Base-by-base conservation (phyloP, 108 stramenopile genomes). In the Nitzschia sp. region DNA sequence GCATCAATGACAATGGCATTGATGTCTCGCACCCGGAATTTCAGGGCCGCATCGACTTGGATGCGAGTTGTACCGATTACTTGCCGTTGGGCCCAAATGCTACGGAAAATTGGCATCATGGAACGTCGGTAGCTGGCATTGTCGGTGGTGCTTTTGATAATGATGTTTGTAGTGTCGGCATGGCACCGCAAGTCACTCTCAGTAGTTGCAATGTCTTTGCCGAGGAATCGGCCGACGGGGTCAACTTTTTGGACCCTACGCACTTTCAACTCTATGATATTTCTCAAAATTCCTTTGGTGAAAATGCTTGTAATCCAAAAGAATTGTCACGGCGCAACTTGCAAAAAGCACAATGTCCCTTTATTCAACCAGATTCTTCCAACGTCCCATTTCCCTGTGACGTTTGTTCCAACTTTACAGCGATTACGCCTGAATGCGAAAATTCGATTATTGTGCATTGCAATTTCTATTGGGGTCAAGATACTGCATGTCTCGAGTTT, bases 401-500 rank as follows among this genome's bases (percentile, higher is more conserved):
- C 34, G 35, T 56, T 28, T 68, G 72, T 36, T n/a, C n/a, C n/a
- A 28, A 42, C 31, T 68, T 47, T 23, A 42, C 30, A 3, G 27
- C 19, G 1, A 25, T 27, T 32, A 9, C 28, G 18, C 58, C 23
- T 4, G 5, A 11, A 19, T 70, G 69, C 32, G 11, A 36, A 29
- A 23, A 19, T 18, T 25, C 29, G 29, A 67, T 74, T 23, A n/a
- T 45, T 18, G 17, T 33, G 15, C 62, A 74, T 27, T 74, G 73
- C 58, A 17, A 19, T 15, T 19, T 23, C 9, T 70, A 48, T 54
- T 70, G 18, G 11, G 59, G 48, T 4, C 31, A 48, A n/a, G 73
- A 74, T 66, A 35, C 46, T 1, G 74, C 55, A n/a, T 80, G 79
- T 54, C 3, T 32, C 26, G 74, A 75, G 25, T 70, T 64, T 45